Percentiles rank a stretch among this genome's conserved stretches.
phyloP scores from a whole-genome alignment of 495 filamentous ascomycete species.

The Lineolata rhizophorae region DNA sequence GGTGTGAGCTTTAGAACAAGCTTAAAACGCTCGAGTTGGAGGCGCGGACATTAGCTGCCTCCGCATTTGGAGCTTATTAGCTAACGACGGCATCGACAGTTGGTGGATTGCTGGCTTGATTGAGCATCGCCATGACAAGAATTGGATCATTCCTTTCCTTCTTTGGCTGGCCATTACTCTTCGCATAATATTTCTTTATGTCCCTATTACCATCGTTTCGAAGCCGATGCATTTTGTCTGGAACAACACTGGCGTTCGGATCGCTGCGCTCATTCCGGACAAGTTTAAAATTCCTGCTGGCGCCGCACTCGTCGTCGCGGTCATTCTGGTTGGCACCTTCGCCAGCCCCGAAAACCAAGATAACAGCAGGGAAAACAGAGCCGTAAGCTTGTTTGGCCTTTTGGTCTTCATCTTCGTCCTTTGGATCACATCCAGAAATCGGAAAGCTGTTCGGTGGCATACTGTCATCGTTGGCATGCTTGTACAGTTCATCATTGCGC shows the following conservation, averaged over 20 bases:
- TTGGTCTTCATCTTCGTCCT: constrained; percentile 44
- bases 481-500: constrained; percentile 63
- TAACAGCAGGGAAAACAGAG: constrained; percentile 61
- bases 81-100: too few species aligned
- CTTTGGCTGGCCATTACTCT: constrained; percentile 55
- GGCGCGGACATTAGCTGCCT: too few species aligned
- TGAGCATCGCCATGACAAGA: constrained; percentile 45
- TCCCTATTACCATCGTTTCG: constrained; percentile 43
- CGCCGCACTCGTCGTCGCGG: constrained; percentile 35
- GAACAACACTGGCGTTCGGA: constrained; percentile 32
- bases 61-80: too few species aligned
- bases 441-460: constrained; percentile 55
- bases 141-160: constrained; percentile 72
- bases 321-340: constrained; percentile 58
- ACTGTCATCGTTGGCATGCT: constrained; percentile 81
- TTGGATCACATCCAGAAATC: constrained; percentile 47
- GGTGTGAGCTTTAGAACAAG: too few species aligned
- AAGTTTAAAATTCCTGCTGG: constrained; percentile 35
- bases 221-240: constrained; percentile 43
- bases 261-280: constrained; percentile 34
- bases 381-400: constrained; percentile 61
- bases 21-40: too few species aligned
- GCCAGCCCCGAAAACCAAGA: constrained; percentile 41
- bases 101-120: constrained; percentile 81
- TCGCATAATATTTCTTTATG: constrained; percentile 49